Conservation (phyloP, 768 basidiomycete species). For the Steccherinum ochraceum region DNA sequence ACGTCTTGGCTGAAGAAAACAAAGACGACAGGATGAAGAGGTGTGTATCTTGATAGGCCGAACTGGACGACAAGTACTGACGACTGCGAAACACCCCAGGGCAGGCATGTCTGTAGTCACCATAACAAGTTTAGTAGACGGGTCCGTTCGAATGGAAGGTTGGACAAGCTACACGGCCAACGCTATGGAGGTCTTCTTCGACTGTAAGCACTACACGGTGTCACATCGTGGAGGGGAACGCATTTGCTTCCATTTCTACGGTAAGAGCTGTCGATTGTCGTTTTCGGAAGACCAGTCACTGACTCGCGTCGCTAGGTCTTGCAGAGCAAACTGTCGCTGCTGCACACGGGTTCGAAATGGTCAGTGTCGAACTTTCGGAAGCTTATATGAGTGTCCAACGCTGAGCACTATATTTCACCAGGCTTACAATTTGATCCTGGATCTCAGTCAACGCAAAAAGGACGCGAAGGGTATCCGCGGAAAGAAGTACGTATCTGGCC, state of each 20-base stretch:
- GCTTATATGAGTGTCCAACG: not conserved
- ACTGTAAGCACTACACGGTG: slow-evolving; percentile 19
- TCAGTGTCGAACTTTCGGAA: not conserved
- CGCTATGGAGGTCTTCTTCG: slow-evolving; percentile 21
- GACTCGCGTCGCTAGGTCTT: not conserved
- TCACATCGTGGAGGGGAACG: slow-evolving; percentile 16
- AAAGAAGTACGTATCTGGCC: slow-evolving; percentile 18
- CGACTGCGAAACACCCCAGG: too few species aligned
- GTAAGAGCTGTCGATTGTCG: not conserved
- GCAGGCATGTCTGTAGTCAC: slow-evolving; percentile 11
- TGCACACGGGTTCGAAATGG: slow-evolving; percentile 16
- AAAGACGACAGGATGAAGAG: slow-evolving; percentile 21
- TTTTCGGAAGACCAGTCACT: not conserved
- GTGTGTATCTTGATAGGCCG: too few species aligned
- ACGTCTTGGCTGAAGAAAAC: slow-evolving; percentile 20
- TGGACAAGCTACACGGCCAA: slow-evolving; percentile 12
- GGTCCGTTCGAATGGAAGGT: slow-evolving; percentile 6
- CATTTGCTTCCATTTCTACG: not conserved
- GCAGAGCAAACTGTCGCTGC: slow-evolving; percentile 1
- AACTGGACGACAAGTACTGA: too few species aligned
- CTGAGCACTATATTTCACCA: not conserved
- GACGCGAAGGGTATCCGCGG: slow-evolving; percentile 15
- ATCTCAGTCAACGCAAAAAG: slow-evolving; percentile 18
- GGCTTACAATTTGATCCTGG: slow-evolving; percentile 22
- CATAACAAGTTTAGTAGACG: slow-evolving; percentile 10